A percentile compares a stretch with the other conserved stretches of the same genome.
These are phyloP conservation scores for Carallia brachiata DNA, from an alignment of 345 rosid species.

Conservation along the genomic window DNA sequence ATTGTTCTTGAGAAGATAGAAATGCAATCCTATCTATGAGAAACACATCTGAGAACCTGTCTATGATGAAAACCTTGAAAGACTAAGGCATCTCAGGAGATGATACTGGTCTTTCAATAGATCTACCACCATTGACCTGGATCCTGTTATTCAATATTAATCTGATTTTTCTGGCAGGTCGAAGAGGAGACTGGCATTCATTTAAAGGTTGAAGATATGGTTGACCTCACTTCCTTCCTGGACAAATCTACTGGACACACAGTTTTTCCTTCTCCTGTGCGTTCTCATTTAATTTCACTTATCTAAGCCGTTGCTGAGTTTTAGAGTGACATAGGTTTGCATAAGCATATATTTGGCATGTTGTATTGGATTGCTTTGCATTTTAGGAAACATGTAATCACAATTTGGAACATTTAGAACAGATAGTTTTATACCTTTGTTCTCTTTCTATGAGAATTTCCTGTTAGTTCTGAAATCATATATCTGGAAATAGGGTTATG, in stretches of 20 bases:
- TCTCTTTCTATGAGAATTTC: too few relatives aligned
- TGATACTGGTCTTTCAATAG: neutral
- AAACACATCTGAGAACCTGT: too few relatives aligned
- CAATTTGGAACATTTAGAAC: too few relatives aligned
- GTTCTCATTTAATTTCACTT: constrained; percentile 9
- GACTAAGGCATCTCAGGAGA: neutral
- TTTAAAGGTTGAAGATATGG: constrained; percentile 63
- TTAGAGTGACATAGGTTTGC: too few relatives aligned
- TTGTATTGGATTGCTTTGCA: too few relatives aligned
- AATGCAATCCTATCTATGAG: neutral
- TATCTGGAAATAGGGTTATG: too few relatives aligned
- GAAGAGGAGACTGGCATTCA: constrained; percentile 87
- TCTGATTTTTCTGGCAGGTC: constrained; percentile 41
- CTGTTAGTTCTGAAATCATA: too few relatives aligned
- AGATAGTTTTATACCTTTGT: too few relatives aligned
- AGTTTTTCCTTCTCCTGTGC: constrained; percentile 78
- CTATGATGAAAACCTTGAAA: neutral
- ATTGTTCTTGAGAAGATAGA: neutral
- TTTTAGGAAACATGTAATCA: too few relatives aligned
- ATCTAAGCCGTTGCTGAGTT: neutral
- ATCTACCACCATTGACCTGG: neutral
- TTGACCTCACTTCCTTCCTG: constrained; percentile 84
- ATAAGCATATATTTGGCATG: too few relatives aligned
- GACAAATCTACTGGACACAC: constrained; percentile 65
- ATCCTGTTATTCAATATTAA: neutral